Evolutionary conservation across 805 yeast genomes (phyloP).

Genomic region (Sungouiella blattae): DNA sequence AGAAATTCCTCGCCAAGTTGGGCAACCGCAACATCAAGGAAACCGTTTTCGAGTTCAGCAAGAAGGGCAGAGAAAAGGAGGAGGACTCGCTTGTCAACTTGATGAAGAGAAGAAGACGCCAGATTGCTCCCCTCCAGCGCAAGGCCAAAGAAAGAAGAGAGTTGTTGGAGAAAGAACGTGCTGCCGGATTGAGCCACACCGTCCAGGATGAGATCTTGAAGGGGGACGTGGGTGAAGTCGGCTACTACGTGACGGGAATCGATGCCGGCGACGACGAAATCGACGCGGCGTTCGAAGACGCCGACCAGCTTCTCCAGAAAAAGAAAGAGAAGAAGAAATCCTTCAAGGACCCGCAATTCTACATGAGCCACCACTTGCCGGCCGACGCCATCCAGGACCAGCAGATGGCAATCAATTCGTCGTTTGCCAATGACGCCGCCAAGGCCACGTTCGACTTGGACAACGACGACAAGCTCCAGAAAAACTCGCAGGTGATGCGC

Average conservation of each 20-base stretch:
- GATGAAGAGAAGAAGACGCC: conserved; percentile 83
- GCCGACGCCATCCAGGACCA: conserved; percentile 74
- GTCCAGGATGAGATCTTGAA: conserved; percentile 71
- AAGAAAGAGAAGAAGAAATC: conserved; percentile 37
- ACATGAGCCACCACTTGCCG: conserved; percentile 88
- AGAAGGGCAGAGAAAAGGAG: conserved; percentile 41
- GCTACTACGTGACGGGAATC: conserved; percentile 40
- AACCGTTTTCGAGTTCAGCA: conserved; percentile 88
- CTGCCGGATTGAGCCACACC: conserved; percentile 69
- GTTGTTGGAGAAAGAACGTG: conserved; percentile 65
- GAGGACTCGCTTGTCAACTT: conserved; percentile 71
- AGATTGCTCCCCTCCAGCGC: conserved; percentile 83
- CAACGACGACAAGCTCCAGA: conserved; percentile 69
- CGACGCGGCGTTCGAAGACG: conserved; percentile 49
- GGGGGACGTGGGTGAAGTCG: conserved; percentile 47
- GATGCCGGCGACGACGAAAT: conserved; percentile 46
- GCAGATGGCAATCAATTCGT: conserved; percentile 52
- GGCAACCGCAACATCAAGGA: conserved; percentile 71
- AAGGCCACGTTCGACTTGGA: conserved; percentile 81
- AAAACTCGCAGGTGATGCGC: conserved; percentile 67
- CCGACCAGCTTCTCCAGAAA: conserved; percentile 35
- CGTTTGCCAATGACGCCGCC: conserved; percentile 82
- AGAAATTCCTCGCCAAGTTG: conserved; percentile 66
- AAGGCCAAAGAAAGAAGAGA: conserved; percentile 69
- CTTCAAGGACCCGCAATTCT: conserved; percentile 74